These are phyloP conservation scores for Rhizopus microsporus DNA, from an alignment of 371 early-diverging fungal species.

Conservation along the genomic window DNA sequence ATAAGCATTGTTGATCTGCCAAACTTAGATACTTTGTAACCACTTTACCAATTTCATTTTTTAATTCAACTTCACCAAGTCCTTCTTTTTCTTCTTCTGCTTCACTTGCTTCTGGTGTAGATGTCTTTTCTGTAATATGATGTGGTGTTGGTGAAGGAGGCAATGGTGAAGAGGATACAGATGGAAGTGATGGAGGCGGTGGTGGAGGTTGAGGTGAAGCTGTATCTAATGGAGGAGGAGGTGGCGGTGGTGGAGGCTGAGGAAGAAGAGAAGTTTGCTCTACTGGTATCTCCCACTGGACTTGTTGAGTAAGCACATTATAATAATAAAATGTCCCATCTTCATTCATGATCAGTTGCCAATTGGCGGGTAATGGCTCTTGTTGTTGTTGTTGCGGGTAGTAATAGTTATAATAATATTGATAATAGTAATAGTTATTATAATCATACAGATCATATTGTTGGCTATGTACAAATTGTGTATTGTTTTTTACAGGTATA, in stretches of 20 bases:
- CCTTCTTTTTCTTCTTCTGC: conserved; percentile 3
- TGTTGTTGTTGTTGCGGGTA: conserved; percentile 4
- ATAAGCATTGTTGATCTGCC: conserved; percentile 30
- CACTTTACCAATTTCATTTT: conserved; percentile 38
- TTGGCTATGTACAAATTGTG: background rate
- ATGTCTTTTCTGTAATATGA: background rate
- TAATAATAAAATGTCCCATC: conserved; percentile 42
- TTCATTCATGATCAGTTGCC: conserved; percentile 33
- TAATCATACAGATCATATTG: background rate
- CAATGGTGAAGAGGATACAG: background rate
- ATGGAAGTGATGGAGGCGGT: background rate
- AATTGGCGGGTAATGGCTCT: conserved; percentile 26
- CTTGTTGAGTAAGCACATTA: conserved; percentile 32
- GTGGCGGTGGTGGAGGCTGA: background rate
- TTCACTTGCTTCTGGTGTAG: conserved; percentile 16
- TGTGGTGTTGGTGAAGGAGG: background rate
- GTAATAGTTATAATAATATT: background rate
- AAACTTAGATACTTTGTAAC: conserved; percentile 36
- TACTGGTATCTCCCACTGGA: conserved; percentile 42
- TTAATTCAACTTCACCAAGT: conserved; percentile 30
- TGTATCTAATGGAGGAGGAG: background rate
- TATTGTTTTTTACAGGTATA: conserved; percentile 3
- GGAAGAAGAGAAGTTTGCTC: conserved; percentile 6
- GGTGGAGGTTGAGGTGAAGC: background rate
- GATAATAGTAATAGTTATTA: background rate